Base-by-base conservation (phyloP, 2,329 filamentous ascomycete genomes). In the Aspergillus persii region DNA sequence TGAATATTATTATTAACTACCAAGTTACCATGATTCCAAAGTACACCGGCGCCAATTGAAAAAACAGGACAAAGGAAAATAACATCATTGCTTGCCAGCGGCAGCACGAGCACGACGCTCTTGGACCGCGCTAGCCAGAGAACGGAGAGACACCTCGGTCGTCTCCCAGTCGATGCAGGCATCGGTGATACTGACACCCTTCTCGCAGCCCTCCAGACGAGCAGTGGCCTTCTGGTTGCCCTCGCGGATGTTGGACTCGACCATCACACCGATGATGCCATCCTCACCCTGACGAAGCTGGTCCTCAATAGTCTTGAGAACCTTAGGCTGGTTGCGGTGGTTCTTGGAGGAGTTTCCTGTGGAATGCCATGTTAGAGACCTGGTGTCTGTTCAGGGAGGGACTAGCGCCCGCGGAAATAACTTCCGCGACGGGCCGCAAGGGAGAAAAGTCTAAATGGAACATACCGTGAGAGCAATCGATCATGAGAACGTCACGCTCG, bases 241-340 rank as follows among this genome's bases (percentile, higher is more conserved):
- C 80, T 96, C 94, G 77, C 93, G 87, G 82, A 97, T 93, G 80
- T 97, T 93, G 71, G 91, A 96, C 82, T 98, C 94, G 69, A 98
- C 95, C 94, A 98, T 98, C 72, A 97, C 91, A 74, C 93, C 94
- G 66, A 97, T 86, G 69, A 98, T 96, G 64, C 86, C 89, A 58
- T 86, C 88, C 81, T 98, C 91, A 60, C 94, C 94, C 64, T 89
- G 87, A 54, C 89, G 87, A 63, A 98, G 83, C 81, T 98, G 94
- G 54, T 96, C 90, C 36, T 85, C 89, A 61, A 98, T 81, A 53
- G 82, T 83, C 74, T 89, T 85, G 64, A 93, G 92, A 48, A 97
- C 94, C 79, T 93, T 90, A 70, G 94, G 94, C 80, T 98, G 94
- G 80, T 98, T 98, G 70, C 89, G 88, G 82, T 97, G 93, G 81